A percentile compares a stretch with the other conserved stretches of the same genome.
phyloP scores from a whole-genome alignment of 257 asterid species.

The Nicotiana tomentosiformis region DNA sequence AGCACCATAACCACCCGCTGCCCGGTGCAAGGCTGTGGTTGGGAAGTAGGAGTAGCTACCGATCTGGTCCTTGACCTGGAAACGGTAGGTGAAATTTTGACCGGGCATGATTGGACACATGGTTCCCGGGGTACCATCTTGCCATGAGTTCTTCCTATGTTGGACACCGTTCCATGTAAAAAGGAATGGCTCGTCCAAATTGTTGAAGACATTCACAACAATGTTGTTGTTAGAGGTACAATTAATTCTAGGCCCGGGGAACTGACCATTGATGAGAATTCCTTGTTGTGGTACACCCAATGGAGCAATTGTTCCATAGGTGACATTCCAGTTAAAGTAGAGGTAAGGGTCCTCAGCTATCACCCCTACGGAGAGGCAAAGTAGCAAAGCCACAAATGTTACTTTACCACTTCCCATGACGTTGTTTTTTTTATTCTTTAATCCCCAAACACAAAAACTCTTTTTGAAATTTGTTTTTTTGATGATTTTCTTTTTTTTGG shows the following conservation, averaged over 20 bases:
- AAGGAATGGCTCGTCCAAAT: constrained; percentile 51
- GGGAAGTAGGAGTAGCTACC: constrained; percentile 38
- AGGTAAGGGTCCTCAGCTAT: constrained; percentile 45
- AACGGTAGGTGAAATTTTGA: constrained; percentile 38
- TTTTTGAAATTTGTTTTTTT: neutral
- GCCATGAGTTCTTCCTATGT: constrained; percentile 54
- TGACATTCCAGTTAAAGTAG: constrained; percentile 38
- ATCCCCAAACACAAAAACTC: neutral
- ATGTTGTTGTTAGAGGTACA: constrained; percentile 59
- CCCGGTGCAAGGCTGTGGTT: constrained; percentile 40
- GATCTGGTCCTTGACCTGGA: constrained; percentile 50
- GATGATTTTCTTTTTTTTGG: neutral
- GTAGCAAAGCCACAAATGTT: constrained; percentile 19
- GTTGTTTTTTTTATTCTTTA: neutral
- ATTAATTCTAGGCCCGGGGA: constrained; percentile 48
- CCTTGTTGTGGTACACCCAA: constrained; percentile 53
- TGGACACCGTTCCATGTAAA: constrained; percentile 49
- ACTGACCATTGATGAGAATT: constrained; percentile 46
- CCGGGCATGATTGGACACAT: constrained; percentile 60
- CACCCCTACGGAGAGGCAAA: constrained; percentile 25
- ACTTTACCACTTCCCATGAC: constrained; percentile 1
- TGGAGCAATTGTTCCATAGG: constrained; percentile 44
- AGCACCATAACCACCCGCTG: constrained; percentile 39
- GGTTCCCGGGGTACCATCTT: constrained; percentile 48
- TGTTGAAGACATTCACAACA: constrained; percentile 43